Percentiles rank a stretch among this genome's conserved stretches.
Evolutionary conservation across 75 land plant genomes (phyloP).

Genomic region (Ceratopteris richardii): DNA sequence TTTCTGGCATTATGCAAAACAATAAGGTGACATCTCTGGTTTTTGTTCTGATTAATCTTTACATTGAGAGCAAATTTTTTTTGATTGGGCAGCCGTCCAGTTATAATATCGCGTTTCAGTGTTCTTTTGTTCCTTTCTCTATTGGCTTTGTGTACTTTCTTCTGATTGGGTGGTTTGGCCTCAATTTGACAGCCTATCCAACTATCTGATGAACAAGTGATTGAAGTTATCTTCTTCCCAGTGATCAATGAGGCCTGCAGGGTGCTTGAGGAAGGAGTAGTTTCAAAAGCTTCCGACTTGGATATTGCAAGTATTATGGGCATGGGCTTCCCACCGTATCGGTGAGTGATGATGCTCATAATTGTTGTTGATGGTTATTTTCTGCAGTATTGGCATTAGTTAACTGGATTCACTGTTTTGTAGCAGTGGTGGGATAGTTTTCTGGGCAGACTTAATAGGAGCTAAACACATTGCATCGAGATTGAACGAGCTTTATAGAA

Average conservation of each 20-base stretch:
- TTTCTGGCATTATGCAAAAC: slow-evolving; percentile 17
- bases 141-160: neutral
- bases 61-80: neutral
- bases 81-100: neutral
- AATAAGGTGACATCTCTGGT: slow-evolving; percentile 19
- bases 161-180: too few relatives aligned
- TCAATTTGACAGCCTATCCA: slow-evolving; percentile 11
- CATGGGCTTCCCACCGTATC: slow-evolving; percentile 92
- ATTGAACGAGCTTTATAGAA: slow-evolving; percentile 23
- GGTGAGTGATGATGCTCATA: slow-evolving; percentile 21
- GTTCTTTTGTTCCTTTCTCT: neutral
- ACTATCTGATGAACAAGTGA: slow-evolving; percentile 28
- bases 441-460: slow-evolving; percentile 40
- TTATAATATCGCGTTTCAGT: too few relatives aligned
- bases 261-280: slow-evolving; percentile 31
- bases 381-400: too few relatives aligned
- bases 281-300: slow-evolving; percentile 28
- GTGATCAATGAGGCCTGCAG: slow-evolving; percentile 36
- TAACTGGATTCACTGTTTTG: too few relatives aligned
- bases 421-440: slow-evolving; percentile 40
- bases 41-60: neutral
- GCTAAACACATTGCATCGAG: slow-evolving; percentile 21
- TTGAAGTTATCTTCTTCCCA: slow-evolving; percentile 29
- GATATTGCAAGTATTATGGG: slow-evolving; percentile 57
- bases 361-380: slow-evolving; percentile 1